Evolutionary conservation across 495 filamentous ascomycete genomes (phyloP).

Genomic region (Evernia prunastri): DNA sequence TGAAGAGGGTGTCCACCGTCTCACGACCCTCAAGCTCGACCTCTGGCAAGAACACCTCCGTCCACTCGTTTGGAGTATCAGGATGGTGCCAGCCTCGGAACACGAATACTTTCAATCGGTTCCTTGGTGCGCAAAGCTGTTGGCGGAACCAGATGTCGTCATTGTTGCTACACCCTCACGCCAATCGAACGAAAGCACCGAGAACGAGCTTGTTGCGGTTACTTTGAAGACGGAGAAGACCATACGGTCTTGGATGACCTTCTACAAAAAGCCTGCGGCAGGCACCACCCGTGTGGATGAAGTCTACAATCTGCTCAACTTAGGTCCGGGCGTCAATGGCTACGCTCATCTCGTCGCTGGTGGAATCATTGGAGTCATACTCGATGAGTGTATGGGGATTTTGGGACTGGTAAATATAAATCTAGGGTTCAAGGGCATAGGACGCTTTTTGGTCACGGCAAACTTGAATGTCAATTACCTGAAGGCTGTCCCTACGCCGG

Average conservation of each 20-base stretch:
- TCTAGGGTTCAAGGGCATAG: slow-evolving; percentile 28
- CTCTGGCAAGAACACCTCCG: too few species aligned
- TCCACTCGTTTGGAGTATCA: neutral
- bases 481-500: slow-evolving; percentile 48
- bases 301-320: slow-evolving; percentile 41
- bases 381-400: slow-evolving; percentile 50
- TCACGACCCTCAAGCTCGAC: too few species aligned
- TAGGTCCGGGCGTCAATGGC: slow-evolving; percentile 53
- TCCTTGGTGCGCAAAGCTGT: slow-evolving; percentile 51
- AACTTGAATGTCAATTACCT: slow-evolving; percentile 52
- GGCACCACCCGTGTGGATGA: slow-evolving; percentile 34
- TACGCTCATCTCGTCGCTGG: slow-evolving; percentile 53
- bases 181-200: slow-evolving; percentile 34
- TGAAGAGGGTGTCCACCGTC: too few species aligned
- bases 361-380: slow-evolving; percentile 51
- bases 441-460: slow-evolving; percentile 43
- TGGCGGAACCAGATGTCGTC: slow-evolving; percentile 37
- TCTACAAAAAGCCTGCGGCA: slow-evolving; percentile 35
- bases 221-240: slow-evolving; percentile 49
- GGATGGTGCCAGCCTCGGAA: neutral
- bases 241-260: slow-evolving; percentile 43
- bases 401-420: slow-evolving; percentile 43
- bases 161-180: slow-evolving; percentile 38
- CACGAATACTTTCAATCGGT: slow-evolving; percentile 42
- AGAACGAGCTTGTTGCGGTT: slow-evolving; percentile 50